Evolutionary conservation across 2,329 filamentous ascomycete species (phyloP), one percentile per base, ranked within the genome.

Genomic region (Pyrenophora tritici-repentis): DNA sequence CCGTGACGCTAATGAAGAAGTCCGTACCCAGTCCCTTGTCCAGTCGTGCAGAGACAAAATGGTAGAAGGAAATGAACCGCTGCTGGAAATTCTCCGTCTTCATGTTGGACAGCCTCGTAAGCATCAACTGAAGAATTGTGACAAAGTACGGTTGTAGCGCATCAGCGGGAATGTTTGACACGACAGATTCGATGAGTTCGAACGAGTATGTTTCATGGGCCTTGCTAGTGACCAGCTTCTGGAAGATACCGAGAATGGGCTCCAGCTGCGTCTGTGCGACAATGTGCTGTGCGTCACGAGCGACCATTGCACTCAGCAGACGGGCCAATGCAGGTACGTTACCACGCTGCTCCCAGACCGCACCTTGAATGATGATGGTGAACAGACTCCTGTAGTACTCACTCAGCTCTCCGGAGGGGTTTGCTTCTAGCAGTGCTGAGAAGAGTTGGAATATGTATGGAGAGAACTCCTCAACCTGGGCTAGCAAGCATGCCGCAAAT

Each of bases 361-460:
- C 77, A n/a, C 90, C 90, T 59, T 84, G 84, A 38, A 99, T 82
- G 26, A 97, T 83, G 4, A 91, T 90, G 0, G 81, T 81, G 35
- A 97, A 83, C 38, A 99, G 79, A 6, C 83, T 82, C 72, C 89
- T 87, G 79, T 95, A 97, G 68, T 91, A 88, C 20, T 85, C 83
- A 2, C 91, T 90, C 24, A 97, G 80, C 7, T 87, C 82, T n/a
- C 85, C 87, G 0, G 87, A 82, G 0, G 90, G 89, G 64, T 94
- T 93, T 6, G 88, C 85, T 75, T 97, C 93, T 3, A 99, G 82
- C 12, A 99, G 83, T 44, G 93, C 90, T 2, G 93, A 90, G 58
- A 97, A 89, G 31, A 99, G 84, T 72, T 99, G 94, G 81, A 99
- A 96, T 46, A 97, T 86, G 65, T 97, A 99, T 4, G 93, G 94